These are phyloP conservation scores for Marasmius fiardii DNA, from an alignment of 1,284 basidiomycete species.

Conservation along the genomic window DNA sequence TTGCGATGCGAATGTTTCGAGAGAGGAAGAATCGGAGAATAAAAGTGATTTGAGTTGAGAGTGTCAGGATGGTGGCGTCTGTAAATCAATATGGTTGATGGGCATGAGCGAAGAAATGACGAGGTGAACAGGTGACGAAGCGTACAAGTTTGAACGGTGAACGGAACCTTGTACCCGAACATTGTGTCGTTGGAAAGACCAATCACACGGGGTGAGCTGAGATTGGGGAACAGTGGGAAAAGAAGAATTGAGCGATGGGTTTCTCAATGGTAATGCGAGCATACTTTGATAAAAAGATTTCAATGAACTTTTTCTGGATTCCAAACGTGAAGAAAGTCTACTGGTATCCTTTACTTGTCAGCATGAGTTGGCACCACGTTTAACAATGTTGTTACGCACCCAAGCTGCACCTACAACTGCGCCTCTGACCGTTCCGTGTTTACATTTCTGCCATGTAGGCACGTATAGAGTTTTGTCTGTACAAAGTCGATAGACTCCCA, in stretches of 20 bases:
- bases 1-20: conserved; percentile 74
- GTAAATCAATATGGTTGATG: not conserved
- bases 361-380: no score
- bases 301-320: conserved; percentile 61
- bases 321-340: conserved; percentile 62
- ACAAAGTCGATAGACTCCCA: conserved; percentile 70
- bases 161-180: conserved; percentile 62
- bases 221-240: conserved; percentile 2
- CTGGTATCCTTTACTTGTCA: no score
- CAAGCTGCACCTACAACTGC: conserved; percentile 59
- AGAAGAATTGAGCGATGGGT: no score
- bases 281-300: conserved; percentile 59
- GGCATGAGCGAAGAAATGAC: not conserved
- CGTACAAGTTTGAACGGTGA: conserved; percentile 66
- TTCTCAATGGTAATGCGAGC: conserved; percentile 22
- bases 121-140: not conserved
- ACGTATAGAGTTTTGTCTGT: conserved; percentile 61
- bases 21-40: conserved; percentile 80
- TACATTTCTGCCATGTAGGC: conserved; percentile 76
- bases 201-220: conserved; percentile 59
- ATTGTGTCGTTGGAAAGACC: conserved; percentile 63
- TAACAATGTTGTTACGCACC: conserved; percentile 57
- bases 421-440: conserved; percentile 63
- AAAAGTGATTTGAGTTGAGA: conserved; percentile 67
- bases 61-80: conserved; percentile 75